Base-by-base conservation (phyloP, 805 yeast species). In the Candida sakaeoensis region DNA sequence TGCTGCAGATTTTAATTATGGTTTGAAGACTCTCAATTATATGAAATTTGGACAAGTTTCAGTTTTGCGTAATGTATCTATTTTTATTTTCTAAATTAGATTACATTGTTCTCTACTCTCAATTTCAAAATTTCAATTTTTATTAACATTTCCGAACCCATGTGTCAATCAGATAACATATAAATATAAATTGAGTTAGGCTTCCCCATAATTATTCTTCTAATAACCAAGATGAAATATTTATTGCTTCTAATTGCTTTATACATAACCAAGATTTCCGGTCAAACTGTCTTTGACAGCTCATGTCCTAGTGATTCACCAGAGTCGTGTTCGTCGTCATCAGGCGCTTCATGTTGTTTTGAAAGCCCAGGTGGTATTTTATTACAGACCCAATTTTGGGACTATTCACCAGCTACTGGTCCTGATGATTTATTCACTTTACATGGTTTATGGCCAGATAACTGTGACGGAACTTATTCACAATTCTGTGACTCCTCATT, bases 351-450 rank as follows among this genome's bases (percentile, higher is more conserved):
- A 2, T 90, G 97, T 55, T 90, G 97, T 62, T 86, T 81, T 57
- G 96, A 89, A 55, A 75, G 77, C 35, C 90, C 49, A 12, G 47
- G 95, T 34, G 97, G 97, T 5, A 71, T 87, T 12, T 67, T 90
- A 26, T 61, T 90, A 37, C 85, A 79, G 55, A 85, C 97, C 0
- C 98, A 90, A 57, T 89, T 90, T 64, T 90, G 97, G 97, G 95
- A 90, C 61, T 85, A 83, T 55, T 62, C 68, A 44, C 90, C 93
- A 17, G 33, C 47, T 8, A 51, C 61, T 46, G 70, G 70, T 17
- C 47, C 59, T 17, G 52, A 52, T 27, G 58, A 63, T 29, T 43
- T 57, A 8, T 68, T 66, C 50, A 68, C 73, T 15, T 52, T 68
- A 37, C 74, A 68, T 45, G 74, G 74, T 4, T 59, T 68, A 40